Evolutionary conservation across 345 rosid genomes (phyloP).

Genomic region (Trapa bicornis): DNA sequence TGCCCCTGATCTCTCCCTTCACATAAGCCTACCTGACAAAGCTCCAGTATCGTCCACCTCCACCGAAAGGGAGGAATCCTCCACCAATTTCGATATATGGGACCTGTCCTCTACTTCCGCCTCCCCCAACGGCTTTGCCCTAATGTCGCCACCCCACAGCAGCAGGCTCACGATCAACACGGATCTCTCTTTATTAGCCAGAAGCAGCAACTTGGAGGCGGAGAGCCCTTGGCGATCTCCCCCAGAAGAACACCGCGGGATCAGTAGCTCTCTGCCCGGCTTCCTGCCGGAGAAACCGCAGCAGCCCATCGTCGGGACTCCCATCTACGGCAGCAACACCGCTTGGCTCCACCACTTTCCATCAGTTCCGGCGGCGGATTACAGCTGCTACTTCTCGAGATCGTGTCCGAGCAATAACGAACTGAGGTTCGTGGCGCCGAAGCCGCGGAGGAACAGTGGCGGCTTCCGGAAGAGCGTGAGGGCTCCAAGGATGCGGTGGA

Average conservation of each 20-base stretch:
- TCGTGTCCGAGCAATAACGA: slow-evolving; percentile 8
- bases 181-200: slow-evolving; percentile 20
- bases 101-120: background rate
- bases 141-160: slow-evolving; percentile 13
- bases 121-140: slow-evolving; percentile 7
- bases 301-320: slow-evolving; percentile 39
- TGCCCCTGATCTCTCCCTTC: slow-evolving; percentile 45
- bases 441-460: slow-evolving; percentile 23
- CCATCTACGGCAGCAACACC: slow-evolving; percentile 10
- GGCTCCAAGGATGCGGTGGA: slow-evolving; percentile 79
- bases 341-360: background rate
- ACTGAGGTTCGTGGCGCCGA: slow-evolving; percentile 35
- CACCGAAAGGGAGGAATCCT: slow-evolving; percentile 7
- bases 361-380: slow-evolving; percentile 12
- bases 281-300: slow-evolving; percentile 11
- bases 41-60: slow-evolving; percentile 21
- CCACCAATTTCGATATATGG: slow-evolving; percentile 20
- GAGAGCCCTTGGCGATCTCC: slow-evolving; percentile 2
- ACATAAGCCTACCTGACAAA: slow-evolving; percentile 39
- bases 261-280: slow-evolving; percentile 16
- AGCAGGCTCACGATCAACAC: slow-evolving; percentile 21
- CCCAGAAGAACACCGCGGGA: slow-evolving; percentile 8
- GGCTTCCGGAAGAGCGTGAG: slow-evolving; percentile 35
- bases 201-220: slow-evolving; percentile 3
- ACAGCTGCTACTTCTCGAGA: background rate